A percentile compares a stretch with the other conserved stretches of the same genome.
These are phyloP conservation scores for Penicillium sp. DNA, from an alignment of 2,329 filamentous ascomycete species.

Conservation along the genomic window DNA sequence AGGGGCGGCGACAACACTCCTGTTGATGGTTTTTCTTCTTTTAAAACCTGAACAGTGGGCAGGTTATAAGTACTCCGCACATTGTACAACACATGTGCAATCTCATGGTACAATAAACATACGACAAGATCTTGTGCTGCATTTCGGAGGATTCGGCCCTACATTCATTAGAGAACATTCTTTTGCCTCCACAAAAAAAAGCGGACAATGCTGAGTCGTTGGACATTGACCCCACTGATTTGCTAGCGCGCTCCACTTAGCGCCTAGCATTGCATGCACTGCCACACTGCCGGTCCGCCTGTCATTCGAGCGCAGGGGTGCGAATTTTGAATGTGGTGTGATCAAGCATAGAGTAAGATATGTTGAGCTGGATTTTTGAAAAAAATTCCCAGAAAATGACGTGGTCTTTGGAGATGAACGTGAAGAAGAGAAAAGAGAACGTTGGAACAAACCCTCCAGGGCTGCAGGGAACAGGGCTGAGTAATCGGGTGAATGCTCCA, in stretches of 20 bases:
- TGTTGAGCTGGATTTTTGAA: neutral
- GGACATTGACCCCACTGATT: conserved; percentile 18
- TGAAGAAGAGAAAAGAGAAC: neutral
- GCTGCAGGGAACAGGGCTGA: conserved; percentile 12
- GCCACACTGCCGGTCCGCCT: conserved; percentile 23
- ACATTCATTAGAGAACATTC: conserved; percentile 19
- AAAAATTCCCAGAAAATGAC: neutral
- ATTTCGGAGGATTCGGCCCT: conserved; percentile 12
- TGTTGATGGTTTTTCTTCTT: neutral
- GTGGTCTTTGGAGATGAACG: neutral
- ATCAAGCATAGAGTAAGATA: neutral
- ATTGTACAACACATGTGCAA: neutral
- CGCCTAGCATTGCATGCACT: conserved; percentile 22
- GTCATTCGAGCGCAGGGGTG: conserved; percentile 15
- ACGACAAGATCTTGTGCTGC: neutral
- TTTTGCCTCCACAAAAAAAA: conserved; percentile 17
- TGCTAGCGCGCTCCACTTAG: conserved; percentile 20
- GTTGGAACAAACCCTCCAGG: conserved; percentile 9
- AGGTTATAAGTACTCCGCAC: neutral
- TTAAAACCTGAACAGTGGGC: neutral
- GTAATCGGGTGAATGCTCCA: conserved; percentile 13
- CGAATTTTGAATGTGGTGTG: neutral
- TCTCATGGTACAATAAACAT: neutral
- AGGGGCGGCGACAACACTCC: neutral
- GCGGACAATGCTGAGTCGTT: conserved; percentile 18